Evolutionary conservation across 225 moss, liverwort and hornwort species (phyloP), one percentile per base, ranked within the genome.

Genomic region (Marchantia paleacea): DNA sequence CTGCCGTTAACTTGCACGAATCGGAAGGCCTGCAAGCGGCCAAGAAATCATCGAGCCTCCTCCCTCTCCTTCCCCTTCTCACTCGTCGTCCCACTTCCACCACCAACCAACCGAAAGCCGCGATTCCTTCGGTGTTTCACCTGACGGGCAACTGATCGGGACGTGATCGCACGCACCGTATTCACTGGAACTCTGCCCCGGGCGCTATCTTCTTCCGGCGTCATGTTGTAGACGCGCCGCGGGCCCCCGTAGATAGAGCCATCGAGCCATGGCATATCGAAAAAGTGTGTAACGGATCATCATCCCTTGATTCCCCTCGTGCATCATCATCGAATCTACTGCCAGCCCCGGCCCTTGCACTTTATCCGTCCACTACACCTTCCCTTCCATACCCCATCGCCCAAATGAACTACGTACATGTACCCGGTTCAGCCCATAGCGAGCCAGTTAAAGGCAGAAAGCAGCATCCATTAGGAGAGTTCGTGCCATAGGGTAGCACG

Each of bases 21-120:
- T 78, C 78, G 51, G 67, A 79, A 55, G 79, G 69, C 79, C 69
- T 29, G 12, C 52, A 52, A 51, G 68, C 78, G 65, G 78, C 78
- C 78, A 78, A 78, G 78, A 78, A 78, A 68, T 25, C 66, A 18
- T 25, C 52, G 54, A 24, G 39, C 0, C 8, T 1, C 49, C 20
- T 55, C 22, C 31, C 28, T n/a, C 62, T 0, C n/a, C 24, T 62
- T n/a, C 60, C 18, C 60, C 7, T 60, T 20, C 15, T 22, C 22
- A 4, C 14, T 25, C 3, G 5, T 39, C 39, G 39, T 39, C 39
- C 39, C 39, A 22, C 52, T 29, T 66, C 25, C 28, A 14, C 19
- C 66, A 25, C 50, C 22, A 52, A 69, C 55, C 26, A 68, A 53
- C 69, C 7, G 53, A 26, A 69, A 19, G 7, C 67, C 29, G 24